Evolutionary conservation across 352 stramenopile genomes (phyloP), one percentile per base, ranked within the genome.

Genomic region (Nothophytophthora sp.): DNA sequence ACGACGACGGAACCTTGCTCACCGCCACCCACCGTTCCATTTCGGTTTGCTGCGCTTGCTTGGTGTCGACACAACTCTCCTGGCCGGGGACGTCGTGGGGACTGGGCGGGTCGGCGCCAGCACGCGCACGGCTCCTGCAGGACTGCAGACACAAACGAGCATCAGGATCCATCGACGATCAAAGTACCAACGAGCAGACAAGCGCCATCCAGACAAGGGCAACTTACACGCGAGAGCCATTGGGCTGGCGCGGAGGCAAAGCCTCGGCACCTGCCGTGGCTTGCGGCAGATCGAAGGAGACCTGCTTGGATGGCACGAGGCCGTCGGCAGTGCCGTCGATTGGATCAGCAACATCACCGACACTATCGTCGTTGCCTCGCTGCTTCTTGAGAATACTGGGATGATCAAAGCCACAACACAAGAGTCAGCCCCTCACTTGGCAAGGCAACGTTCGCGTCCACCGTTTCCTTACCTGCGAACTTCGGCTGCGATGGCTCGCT

Each of bases 381-480:
- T 73, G 73, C 51, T 88, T 89, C 55, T 91, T 91, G 2, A 91
- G 64, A 42, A 91, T 91, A 55, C 81, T 91, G 32, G 4, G 12
- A 4, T 2, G 2, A 48, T 44, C 19, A 18, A 41, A 35, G 44
- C 18, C 16, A 40, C n/a, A 15, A 30, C 16, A 20, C 5, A 49
- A 10, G 13, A 40, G 9, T 50, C 9, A 46, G 16, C 13, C 11
- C 16, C 32, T 1, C 28, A 43, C 22, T 37, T 8, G 25, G 5
- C n/a, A 32, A 24, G 24, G 11, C 3, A 25, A 6, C 20, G 34
- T 35, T 12, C 18, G 39, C 8, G 4, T 19, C 5, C 16, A 32
- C 40, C 11, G 38, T 12, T 11, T 20, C 10, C 58, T 22, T 50
- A 84, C 73, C 73, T 79, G 50, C 67, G 73, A 48, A 85, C 55